Percentiles rank a stretch among this genome's conserved stretches.
Evolutionary conservation across 2,329 filamentous ascomycete species (phyloP).

Genomic region (Verticillium albo-atrum): DNA sequence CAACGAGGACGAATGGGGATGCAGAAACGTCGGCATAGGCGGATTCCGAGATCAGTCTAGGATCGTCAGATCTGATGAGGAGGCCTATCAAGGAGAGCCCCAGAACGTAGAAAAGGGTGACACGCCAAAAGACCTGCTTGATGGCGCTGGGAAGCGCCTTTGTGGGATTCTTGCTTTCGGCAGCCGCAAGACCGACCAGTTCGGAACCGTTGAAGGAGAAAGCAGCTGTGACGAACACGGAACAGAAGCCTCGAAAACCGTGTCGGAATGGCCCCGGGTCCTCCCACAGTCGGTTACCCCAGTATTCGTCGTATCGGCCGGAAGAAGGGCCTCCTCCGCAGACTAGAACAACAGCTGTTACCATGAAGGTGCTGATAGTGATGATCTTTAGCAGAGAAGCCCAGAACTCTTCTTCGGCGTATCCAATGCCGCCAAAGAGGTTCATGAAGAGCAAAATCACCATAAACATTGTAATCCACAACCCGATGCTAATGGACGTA

Average conservation of each 20-base stretch:
- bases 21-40: constrained; percentile 24
- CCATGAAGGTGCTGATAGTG: constrained; percentile 58
- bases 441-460: constrained; percentile 47
- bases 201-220: constrained; percentile 72
- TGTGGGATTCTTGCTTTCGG: constrained; percentile 64
- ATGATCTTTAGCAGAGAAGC: constrained; percentile 52
- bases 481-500: constrained; percentile 29
- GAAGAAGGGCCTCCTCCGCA: constrained; percentile 53
- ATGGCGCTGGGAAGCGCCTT: constrained; percentile 75
- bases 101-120: constrained; percentile 50
- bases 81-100: constrained; percentile 50
- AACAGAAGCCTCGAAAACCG: constrained; percentile 70
- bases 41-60: constrained; percentile 36
- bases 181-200: constrained; percentile 67
- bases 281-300: constrained; percentile 45
- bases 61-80: constrained; percentile 40
- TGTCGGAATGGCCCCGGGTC: constrained; percentile 58
- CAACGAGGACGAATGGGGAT: constrained; percentile 56
- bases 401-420: constrained; percentile 56
- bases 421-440: constrained; percentile 51
- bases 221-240: constrained; percentile 67
- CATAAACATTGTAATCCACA: constrained; percentile 54
- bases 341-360: constrained; percentile 54
- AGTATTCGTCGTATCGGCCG: constrained; percentile 40
- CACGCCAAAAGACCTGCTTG: constrained; percentile 68